Base-by-base conservation (phyloP, 2,329 filamentous ascomycete genomes). In the Clonostachys byssicola region DNA sequence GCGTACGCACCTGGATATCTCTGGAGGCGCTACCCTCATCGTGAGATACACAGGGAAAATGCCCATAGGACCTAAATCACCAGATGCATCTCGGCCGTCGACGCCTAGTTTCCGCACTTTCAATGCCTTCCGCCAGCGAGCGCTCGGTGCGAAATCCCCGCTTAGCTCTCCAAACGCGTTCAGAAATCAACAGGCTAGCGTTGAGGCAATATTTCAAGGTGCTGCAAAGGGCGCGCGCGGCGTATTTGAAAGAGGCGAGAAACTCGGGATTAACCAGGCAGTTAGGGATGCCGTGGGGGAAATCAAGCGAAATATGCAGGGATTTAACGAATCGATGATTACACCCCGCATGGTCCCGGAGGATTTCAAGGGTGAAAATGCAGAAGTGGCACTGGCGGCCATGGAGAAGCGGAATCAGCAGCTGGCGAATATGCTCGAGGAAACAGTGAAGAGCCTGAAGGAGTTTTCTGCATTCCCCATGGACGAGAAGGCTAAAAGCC, bases 211-310 rank as follows among this genome's bases (percentile, higher is more conserved):
- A 1, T 76, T 94, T 30, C 86, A 91, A 59, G 86, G 85, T 14
- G 88, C 89, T 5, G 87, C 88, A 17, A 88, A 88, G 61, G 83
- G 83, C 51, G 83, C 92, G 16, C 88, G 86, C 59, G 84, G 83
- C 45, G 83, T 92, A 14, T 72, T 90, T 34, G 83, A 89, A 56
- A 77, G 81, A 34, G 79, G 88, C 45, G 87, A 92, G 63, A 86
- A 83, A 58, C 81, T 91, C 51, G 88, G 88, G 7, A 86, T 94
- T 47, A 91, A 90, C 59, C 86, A 88, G 62, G 88, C 85, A 1
- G 82, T 94, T 7, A 80, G 89, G n/a, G 88, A 89, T 54, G 88
- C 89, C 16, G 79, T 94, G 59, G 85, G 84, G 9, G 89, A 95
- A 64, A 86, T 92, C 44, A 80, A 81, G 50, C 86, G 87, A 57